phyloP scores from a whole-genome alignment of 768 basidiomycete species.

The Wakefieldia striispora region DNA sequence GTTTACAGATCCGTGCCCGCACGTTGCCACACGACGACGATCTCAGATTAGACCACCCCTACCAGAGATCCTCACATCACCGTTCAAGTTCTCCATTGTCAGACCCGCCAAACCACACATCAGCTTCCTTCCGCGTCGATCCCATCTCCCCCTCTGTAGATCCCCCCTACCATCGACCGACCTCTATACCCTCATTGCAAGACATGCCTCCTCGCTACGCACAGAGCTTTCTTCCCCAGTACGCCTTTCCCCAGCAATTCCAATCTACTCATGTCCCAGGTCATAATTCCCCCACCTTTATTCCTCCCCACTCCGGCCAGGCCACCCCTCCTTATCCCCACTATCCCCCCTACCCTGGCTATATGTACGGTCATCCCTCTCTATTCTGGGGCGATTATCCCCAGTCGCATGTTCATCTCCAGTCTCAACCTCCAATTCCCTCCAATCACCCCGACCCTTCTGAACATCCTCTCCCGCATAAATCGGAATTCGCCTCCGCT shows the following conservation, averaged over 20 bases:
- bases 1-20: constrained; percentile 36
- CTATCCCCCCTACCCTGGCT: constrained; percentile 35
- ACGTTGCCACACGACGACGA: constrained; percentile 43
- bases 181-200: constrained; percentile 16
- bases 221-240: constrained; percentile 16
- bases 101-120: constrained; percentile 15
- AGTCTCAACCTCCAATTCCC: constrained; percentile 13
- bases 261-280: constrained; percentile 17
- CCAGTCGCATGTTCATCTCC: constrained; percentile 17
- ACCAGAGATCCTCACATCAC: constrained; percentile 11
- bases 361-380: constrained; percentile 36
- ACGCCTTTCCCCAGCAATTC: constrained; percentile 16
- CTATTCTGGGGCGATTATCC: constrained; percentile 36
- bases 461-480: constrained; percentile 8
- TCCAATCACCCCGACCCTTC: constrained; percentile 11
- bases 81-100: constrained; percentile 20
- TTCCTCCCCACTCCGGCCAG: constrained; percentile 25
- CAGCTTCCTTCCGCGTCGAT: constrained; percentile 13
- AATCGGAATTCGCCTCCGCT: constrained; percentile 18
- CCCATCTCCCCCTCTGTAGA: constrained; percentile 7
- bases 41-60: constrained; percentile 22
- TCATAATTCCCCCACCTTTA: constrained; percentile 25
- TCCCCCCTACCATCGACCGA: constrained; percentile 17
- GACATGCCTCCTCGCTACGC: constrained; percentile 24
- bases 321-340: constrained; percentile 35